phyloP scores from a whole-genome alignment of 306 rosid genomes.

The Arachis stenosperma region DNA sequence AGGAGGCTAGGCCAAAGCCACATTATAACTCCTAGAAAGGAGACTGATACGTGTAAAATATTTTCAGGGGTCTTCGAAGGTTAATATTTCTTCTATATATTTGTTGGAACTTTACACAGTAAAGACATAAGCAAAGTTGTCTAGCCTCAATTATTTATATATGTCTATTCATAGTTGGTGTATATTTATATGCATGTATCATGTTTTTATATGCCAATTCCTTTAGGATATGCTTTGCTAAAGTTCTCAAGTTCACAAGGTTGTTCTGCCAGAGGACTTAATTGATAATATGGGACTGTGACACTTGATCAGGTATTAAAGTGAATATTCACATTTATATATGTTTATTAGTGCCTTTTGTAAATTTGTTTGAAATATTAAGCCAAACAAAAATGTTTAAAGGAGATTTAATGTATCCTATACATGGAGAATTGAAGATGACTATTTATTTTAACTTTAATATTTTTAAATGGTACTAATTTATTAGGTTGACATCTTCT shows the following conservation, averaged over 20 bases:
- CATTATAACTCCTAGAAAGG: too few relatives aligned
- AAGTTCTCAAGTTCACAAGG: constrained; percentile 85
- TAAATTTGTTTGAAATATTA: constrained; percentile 8
- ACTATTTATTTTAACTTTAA: too few relatives aligned
- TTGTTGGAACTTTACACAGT: background rate
- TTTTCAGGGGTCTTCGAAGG: too few relatives aligned
- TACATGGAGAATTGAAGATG: too few relatives aligned
- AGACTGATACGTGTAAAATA: too few relatives aligned
- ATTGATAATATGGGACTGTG: constrained; percentile 62
- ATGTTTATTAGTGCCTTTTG: constrained; percentile 7
- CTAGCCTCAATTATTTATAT: background rate
- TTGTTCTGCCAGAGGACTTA: constrained; percentile 73
- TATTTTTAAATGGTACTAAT: too few relatives aligned
- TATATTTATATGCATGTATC: constrained; percentile 23
- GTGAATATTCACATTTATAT: constrained; percentile 15
- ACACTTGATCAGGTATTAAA: constrained; percentile 65
- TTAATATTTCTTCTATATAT: too few relatives aligned
- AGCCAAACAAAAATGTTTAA: background rate
- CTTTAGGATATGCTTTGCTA: too few relatives aligned
- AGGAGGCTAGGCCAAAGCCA: too few relatives aligned
- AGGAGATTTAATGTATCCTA: background rate
- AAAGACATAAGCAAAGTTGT: background rate
- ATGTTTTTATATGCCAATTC: constrained; percentile 24
- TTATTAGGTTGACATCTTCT: background rate
- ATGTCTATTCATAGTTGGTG: constrained; percentile 21